Percentiles rank a stretch among this genome's conserved stretches.
These are phyloP conservation scores for Oryza longistaminata DNA, from an alignment of 176 grass and related monocot genomes.

Conservation along the genomic window DNA sequence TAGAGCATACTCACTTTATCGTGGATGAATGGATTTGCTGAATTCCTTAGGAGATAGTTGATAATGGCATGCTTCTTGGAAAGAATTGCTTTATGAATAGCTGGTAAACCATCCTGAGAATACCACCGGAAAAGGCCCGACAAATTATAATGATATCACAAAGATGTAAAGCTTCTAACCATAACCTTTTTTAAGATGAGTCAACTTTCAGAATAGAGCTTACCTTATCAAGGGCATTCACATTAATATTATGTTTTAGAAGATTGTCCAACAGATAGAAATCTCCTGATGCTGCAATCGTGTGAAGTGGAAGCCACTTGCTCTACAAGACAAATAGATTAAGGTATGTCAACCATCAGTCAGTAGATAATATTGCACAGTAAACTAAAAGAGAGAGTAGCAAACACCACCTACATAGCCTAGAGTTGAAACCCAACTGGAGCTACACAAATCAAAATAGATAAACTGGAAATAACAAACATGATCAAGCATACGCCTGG, in stretches of 20 bases:
- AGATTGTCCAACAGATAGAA: conserved; percentile 88
- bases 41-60: conserved; percentile 92
- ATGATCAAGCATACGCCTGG: neutral
- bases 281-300: conserved; percentile 85
- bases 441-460: neutral
- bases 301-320: conserved; percentile 87
- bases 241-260: conserved; percentile 67
- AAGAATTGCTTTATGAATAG: conserved; percentile 89
- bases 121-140: conserved; percentile 16
- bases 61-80: conserved; percentile 91
- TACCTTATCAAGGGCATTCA: conserved; percentile 94
- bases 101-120: conserved; percentile 69
- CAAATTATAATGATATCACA: conserved; percentile 1
- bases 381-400: conserved; percentile 29
- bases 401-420: neutral
- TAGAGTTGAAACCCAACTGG: neutral
- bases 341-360: neutral
- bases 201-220: neutral
- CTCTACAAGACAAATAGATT: conserved; percentile 49
- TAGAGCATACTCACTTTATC: conserved; percentile 64
- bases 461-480: conserved; percentile 15
- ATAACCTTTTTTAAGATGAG: neutral
- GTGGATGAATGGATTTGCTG: conserved; percentile 83
- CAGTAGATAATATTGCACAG: conserved; percentile 12
- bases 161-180: neutral